phyloP scores from a whole-genome alignment of 345 rosid genomes.

The Eucalyptus leucophloia region DNA sequence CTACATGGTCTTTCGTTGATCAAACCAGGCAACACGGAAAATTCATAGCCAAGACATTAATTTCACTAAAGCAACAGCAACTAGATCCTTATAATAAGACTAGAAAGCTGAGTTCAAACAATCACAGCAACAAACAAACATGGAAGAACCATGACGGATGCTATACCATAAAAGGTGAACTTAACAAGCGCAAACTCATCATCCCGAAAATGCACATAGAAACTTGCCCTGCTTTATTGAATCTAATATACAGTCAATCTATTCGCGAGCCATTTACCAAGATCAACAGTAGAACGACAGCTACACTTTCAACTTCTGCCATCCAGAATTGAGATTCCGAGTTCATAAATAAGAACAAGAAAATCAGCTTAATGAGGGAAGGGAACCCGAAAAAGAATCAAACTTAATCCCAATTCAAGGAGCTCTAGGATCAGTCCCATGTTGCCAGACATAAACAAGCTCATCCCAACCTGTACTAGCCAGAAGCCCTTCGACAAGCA shows the following conservation, averaged over 20 bases:
- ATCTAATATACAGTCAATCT: neutral
- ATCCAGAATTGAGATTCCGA: neutral
- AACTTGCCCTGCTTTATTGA: neutral
- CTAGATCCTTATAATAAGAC: neutral
- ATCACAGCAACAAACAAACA: neutral
- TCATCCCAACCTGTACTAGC: constrained; percentile 98
- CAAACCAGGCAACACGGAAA: neutral
- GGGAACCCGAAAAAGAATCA: neutral
- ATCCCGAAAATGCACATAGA: neutral
- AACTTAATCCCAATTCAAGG: constrained; percentile 14
- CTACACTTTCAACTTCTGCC: neutral
- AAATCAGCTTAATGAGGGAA: neutral
- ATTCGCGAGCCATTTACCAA: neutral
- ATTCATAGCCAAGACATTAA: neutral
- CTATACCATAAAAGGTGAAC: neutral
- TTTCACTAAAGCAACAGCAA: neutral
- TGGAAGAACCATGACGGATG: neutral
- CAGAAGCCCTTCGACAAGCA: constrained; percentile 84
- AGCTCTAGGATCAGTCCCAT: constrained; percentile 84
- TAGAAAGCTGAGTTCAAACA: neutral
- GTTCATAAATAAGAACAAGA: neutral
- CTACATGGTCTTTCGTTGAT: neutral
- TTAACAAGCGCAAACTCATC: neutral
- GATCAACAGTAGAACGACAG: neutral
- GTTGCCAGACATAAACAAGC: constrained; percentile 87